Evolutionary conservation across 306 rosid genomes (phyloP).

Genomic region (Medicago arabica): DNA sequence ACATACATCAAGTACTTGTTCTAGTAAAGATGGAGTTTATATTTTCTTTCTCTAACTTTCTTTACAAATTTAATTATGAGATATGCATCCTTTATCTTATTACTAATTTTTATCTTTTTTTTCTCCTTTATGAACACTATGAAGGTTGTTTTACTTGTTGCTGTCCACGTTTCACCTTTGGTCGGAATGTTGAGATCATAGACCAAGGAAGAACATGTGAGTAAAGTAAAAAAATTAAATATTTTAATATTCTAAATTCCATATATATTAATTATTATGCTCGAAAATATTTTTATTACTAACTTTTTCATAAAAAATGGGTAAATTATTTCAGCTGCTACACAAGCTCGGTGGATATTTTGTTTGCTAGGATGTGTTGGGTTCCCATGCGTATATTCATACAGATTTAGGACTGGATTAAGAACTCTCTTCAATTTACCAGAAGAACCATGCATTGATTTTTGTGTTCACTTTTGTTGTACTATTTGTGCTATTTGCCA

Average conservation of each 20-base stretch:
- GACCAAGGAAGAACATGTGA: constrained; percentile 49
- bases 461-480: constrained; percentile 43
- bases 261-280: not conserved
- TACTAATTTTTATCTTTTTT: not conserved
- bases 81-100: not conserved
- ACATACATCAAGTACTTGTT: too few relatives aligned
- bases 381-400: constrained; percentile 34
- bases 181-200: constrained; percentile 41
- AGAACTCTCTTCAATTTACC: constrained; percentile 40
- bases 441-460: constrained; percentile 46
- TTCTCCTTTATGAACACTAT: not conserved
- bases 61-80: too few relatives aligned
- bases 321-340: constrained; percentile 45
- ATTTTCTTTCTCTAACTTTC: too few relatives aligned
- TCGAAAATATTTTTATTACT: not conserved
- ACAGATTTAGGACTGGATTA: constrained; percentile 42
- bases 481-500: constrained; percentile 43
- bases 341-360: constrained; percentile 13
- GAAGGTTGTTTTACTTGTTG: constrained; percentile 47
- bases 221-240: constrained; percentile 1
- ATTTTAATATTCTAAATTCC: not conserved
- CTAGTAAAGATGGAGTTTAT: too few relatives aligned
- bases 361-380: not conserved
- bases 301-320: not conserved
- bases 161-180: constrained; percentile 45